Evolutionary conservation across 176 grass and related monocot species (phyloP).

Genomic region (Bromus sterilis): DNA sequence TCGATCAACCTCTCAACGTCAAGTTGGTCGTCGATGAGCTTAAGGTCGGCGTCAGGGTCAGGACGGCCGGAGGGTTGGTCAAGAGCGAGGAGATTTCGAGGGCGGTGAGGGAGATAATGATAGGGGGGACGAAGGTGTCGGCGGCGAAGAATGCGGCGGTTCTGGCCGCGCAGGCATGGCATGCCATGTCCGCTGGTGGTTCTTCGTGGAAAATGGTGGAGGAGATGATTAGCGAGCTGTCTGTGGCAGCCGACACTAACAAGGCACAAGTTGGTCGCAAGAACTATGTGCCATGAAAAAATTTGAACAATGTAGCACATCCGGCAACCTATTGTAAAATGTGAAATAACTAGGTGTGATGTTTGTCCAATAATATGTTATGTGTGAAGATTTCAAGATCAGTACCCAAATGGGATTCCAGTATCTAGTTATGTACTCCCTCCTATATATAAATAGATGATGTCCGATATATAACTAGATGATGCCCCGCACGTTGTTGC

Average conservation of each 20-base stretch:
- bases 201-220: conserved; percentile 1
- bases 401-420: no score
- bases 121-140: background rate
- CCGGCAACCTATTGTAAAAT: background rate
- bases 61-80: background rate
- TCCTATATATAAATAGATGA: no score
- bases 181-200: background rate
- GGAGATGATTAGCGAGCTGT: background rate
- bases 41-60: background rate
- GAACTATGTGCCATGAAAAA: background rate
- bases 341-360: background rate
- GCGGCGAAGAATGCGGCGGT: background rate
- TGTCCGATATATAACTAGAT: no score
- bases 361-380: background rate
- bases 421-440: no score
- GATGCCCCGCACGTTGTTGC: no score
- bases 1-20: conserved; percentile 17
- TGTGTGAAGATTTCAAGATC: no score
- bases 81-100: background rate
- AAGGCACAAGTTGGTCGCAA: background rate
- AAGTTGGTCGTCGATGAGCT: conserved; percentile 4
- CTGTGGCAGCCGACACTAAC: background rate
- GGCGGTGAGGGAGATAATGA: background rate
- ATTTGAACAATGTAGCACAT: background rate
- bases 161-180: background rate